Base-by-base conservation (phyloP, 2,329 filamentous ascomycete genomes). In the Fusarium chuoi region DNA sequence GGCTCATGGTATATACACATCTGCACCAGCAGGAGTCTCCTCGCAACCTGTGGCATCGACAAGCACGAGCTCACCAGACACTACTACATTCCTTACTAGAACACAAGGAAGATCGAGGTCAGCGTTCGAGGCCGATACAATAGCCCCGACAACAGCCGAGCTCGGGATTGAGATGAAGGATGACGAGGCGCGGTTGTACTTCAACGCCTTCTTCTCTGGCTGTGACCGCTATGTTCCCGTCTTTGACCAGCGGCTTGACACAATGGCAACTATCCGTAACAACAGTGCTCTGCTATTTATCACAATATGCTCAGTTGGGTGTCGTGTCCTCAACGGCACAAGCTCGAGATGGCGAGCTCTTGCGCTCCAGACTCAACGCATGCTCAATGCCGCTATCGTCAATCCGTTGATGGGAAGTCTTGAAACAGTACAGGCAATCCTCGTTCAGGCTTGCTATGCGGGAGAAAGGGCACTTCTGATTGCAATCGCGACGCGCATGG, bases 241-340 rank as follows among this genome's bases (percentile, higher is more conserved):
- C 0, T 70, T 70, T 14, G 65, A 70, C 18, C 51, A 46, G 2
- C 39, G 41, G 0, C 48, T 48, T 2, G 67, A 70, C 15, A 48
- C 67, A 1, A 12, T 59, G 4, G 20, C 41, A 7, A 20, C 36
- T 0, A 46, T 70, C 1, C 58, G 51, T 0, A 42, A 20, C 2
- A 35, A 66, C 2, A 70, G 41, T n/a, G n/a, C 68, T 3, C 6
- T 70, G 1, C 17, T 70, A 0, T 70, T 41, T 4, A 65, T 62
- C 3, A 70, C 67, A 8, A 70, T 70, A 9, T 70, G 67, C 7
- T 65, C 67, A 15, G 59, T 70, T 5, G 67, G 67, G 3, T 70
- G 67, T 1, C 67, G 67, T 8, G 67, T 70, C 6, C n/a, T 70
- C 1, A 48, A 70, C 4, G 67, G 67, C 13, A 70, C 67, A 0